Conservation (phyloP, 805 yeast genomes). For the Yarrowia sp. region DNA sequence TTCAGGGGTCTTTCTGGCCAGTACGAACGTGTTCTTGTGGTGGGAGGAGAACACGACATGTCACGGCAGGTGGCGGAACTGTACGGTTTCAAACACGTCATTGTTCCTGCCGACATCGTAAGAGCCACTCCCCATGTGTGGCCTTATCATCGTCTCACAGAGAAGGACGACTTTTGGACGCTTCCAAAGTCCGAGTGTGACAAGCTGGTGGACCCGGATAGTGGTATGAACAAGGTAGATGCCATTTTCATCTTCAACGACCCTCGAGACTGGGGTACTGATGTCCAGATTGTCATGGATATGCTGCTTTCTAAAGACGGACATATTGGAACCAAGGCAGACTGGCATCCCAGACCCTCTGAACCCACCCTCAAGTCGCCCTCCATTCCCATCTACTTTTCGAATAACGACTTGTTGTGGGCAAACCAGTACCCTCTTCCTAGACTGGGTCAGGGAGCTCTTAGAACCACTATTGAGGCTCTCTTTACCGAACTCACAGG, state of each 20-base stretch:
- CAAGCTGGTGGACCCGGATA: slow-evolving; percentile 26
- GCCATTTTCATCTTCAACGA: slow-evolving; percentile 83
- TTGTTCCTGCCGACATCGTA: slow-evolving; percentile 70
- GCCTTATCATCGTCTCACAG: slow-evolving; percentile 61
- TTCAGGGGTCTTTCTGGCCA: slow-evolving; percentile 55
- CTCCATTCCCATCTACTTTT: slow-evolving; percentile 67
- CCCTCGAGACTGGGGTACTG: slow-evolving; percentile 85
- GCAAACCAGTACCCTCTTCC: slow-evolving; percentile 75
- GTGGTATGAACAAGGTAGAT: slow-evolving; percentile 48
- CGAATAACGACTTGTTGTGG: slow-evolving; percentile 84
- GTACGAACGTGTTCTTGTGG: slow-evolving; percentile 64
- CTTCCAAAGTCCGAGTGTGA: slow-evolving; percentile 33
- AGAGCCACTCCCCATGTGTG: slow-evolving; percentile 53
- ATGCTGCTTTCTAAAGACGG: slow-evolving; percentile 63
- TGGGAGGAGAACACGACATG: slow-evolving; percentile 73
- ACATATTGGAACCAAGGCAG: slow-evolving; percentile 56
- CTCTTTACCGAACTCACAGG: slow-evolving; percentile 54
- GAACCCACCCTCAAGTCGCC: slow-evolving; percentile 43
- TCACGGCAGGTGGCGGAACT: slow-evolving; percentile 68
- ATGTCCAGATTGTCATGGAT: slow-evolving; percentile 73
- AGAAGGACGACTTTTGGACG: slow-evolving; percentile 44
- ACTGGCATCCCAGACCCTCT: slow-evolving; percentile 12
- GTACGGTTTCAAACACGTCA: slow-evolving; percentile 76
- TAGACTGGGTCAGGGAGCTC: slow-evolving; percentile 90
- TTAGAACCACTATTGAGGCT: slow-evolving; percentile 58